phyloP scores from a whole-genome alignment of 2,329 filamentous ascomycete genomes.

The Lasiodiplodia theobromae region DNA sequence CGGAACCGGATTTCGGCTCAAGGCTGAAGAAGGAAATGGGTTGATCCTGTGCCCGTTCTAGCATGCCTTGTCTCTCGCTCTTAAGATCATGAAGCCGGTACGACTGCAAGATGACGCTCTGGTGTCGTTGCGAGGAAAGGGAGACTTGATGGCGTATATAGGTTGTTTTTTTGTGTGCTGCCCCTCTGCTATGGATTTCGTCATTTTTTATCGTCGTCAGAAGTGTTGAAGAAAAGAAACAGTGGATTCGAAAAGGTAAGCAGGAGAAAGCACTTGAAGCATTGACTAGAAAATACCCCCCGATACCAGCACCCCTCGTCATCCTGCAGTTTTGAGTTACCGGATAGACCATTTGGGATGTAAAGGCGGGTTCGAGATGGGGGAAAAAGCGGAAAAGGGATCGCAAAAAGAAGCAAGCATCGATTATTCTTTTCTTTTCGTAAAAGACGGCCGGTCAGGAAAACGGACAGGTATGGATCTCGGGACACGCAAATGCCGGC shows the following conservation, averaged over 20 bases:
- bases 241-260: neutral
- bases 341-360: constrained; percentile 12
- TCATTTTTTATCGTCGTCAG: constrained; percentile 5
- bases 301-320: neutral
- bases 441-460: neutral
- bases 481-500: constrained; percentile 2
- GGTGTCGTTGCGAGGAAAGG: constrained; percentile 6
- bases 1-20: constrained; percentile 15
- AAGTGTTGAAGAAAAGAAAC: constrained; percentile 1
- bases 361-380: constrained; percentile 1
- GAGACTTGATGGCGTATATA: constrained; percentile 19
- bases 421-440: neutral
- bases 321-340: neutral
- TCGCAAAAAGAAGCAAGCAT: neutral
- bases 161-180: constrained; percentile 5
- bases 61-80: neutral
- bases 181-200: neutral
- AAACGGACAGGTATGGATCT: neutral
- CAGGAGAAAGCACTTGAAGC: constrained; percentile 7
- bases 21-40: constrained; percentile 8
- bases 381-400: neutral
- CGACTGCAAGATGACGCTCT: neutral
- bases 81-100: neutral
- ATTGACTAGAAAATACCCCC: constrained; percentile 25
- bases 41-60: constrained; percentile 7